phyloP scores from a whole-genome alignment of 1,284 basidiomycete genomes.

The Leccinum pachyderme region DNA sequence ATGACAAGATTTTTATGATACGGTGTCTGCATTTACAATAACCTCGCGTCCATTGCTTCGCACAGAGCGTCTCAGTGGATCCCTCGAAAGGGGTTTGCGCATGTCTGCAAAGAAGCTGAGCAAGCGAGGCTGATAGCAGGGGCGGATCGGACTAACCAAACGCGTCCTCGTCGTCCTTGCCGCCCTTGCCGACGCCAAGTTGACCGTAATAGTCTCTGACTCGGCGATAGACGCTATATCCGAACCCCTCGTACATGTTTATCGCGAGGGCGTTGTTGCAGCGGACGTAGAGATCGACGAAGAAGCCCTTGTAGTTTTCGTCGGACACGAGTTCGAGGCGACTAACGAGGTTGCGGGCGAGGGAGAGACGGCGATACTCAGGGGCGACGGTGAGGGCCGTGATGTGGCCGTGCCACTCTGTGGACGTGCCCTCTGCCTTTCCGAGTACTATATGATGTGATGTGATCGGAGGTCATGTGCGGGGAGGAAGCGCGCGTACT shows the following conservation, averaged over 20 bases:
- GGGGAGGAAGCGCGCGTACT: constrained; percentile 44
- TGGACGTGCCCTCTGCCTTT: constrained; percentile 73
- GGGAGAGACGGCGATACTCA: constrained; percentile 81
- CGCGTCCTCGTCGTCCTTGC: constrained; percentile 84
- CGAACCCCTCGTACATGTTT: constrained; percentile 82
- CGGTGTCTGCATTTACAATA: constrained; percentile 67
- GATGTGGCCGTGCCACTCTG: constrained; percentile 87
- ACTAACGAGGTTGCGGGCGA: constrained; percentile 81
- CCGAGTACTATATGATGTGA: constrained; percentile 61
- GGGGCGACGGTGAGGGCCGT: constrained; percentile 91
- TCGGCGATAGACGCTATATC: constrained; percentile 83
- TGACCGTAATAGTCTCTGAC: constrained; percentile 87
- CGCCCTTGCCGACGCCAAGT: constrained; percentile 64
- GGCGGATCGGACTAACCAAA: constrained; percentile 66
- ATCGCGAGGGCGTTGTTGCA: constrained; percentile 78
- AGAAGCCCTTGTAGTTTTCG: constrained; percentile 72
- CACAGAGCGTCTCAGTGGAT: constrained; percentile 61
- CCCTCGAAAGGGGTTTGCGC: constrained; percentile 77
- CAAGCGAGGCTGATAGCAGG: neutral
- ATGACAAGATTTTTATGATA: constrained; percentile 44
- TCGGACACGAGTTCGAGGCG: constrained; percentile 82
- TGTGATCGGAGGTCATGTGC: constrained; percentile 6
- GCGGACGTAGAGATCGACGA: constrained; percentile 90
- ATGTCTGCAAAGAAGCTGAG: constrained; percentile 58
- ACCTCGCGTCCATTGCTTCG: constrained; percentile 72